phyloP scores from a whole-genome alignment of 1,284 basidiomycete genomes.

The Cryptococcus hybrid region DNA sequence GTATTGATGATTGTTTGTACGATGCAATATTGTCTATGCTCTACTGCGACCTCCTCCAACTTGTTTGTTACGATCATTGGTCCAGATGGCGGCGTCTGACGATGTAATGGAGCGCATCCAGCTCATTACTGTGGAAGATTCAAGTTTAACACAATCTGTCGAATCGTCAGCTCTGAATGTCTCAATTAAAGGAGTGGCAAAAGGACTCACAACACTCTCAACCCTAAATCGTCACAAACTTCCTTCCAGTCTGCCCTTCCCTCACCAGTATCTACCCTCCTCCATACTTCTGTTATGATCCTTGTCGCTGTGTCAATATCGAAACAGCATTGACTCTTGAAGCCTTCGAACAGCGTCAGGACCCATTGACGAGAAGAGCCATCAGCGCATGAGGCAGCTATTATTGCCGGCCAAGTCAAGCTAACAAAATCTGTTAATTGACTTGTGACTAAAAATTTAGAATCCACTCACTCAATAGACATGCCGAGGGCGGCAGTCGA shows the following conservation, averaged over 20 bases:
- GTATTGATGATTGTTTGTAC: no score
- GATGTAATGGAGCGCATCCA: no score
- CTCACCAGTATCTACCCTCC: conserved; percentile 32
- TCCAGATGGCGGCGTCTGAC: no score
- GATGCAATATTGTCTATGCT: no score
- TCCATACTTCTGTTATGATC: conserved; percentile 54
- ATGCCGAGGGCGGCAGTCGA: conserved; percentile 46
- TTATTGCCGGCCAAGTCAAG: conserved; percentile 55
- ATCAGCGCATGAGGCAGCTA: conserved; percentile 53
- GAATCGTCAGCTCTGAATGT: no score
- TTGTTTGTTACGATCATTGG: no score
- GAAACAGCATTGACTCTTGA: conserved; percentile 56
- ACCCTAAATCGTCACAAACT: conserved; percentile 42
- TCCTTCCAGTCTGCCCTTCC: conserved; percentile 42
- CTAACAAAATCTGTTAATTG: conserved; percentile 11
- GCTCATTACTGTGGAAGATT: no score
- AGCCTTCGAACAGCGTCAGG: conserved; percentile 52
- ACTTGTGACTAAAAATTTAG: background rate
- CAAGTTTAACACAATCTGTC: no score
- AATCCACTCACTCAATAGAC: conserved; percentile 42
- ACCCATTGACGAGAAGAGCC: conserved; percentile 50
- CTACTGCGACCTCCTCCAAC: no score
- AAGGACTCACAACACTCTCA: conserved; percentile 37
- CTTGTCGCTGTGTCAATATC: conserved; percentile 57
- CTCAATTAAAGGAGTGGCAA: no score